phyloP scores from a whole-genome alignment of 805 yeast species.

The Middelhovenomyces tepae region DNA sequence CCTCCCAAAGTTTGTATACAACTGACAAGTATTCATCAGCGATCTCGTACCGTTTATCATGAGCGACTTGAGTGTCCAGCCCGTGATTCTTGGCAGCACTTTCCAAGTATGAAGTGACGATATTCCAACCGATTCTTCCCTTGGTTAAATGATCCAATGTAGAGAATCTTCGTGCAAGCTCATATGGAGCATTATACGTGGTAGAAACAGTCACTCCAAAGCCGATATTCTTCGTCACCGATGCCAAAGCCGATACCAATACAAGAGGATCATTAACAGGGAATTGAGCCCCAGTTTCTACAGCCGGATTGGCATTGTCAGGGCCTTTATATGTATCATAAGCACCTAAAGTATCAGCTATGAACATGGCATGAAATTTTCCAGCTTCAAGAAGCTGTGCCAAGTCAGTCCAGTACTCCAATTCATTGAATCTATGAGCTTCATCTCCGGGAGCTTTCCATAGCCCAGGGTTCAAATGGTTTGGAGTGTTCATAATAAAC shows the following conservation, averaged over 20 bases:
- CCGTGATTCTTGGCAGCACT: slow-evolving; percentile 36
- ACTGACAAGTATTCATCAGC: slow-evolving; percentile 36
- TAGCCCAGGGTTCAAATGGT: no score
- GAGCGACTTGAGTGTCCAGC: slow-evolving; percentile 31
- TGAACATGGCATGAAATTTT: slow-evolving; percentile 32
- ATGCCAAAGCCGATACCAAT: slow-evolving; percentile 35
- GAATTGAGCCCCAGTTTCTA: slow-evolving; percentile 27
- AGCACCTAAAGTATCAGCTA: slow-evolving; percentile 35
- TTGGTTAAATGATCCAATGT: slow-evolving; percentile 36
- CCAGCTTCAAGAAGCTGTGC: slow-evolving; percentile 34
- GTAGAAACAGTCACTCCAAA: slow-evolving; percentile 38
- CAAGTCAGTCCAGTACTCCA: slow-evolving; percentile 31
- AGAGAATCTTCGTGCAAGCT: slow-evolving; percentile 36
- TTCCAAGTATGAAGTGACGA: slow-evolving; percentile 37
- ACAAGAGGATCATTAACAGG: slow-evolving; percentile 35
- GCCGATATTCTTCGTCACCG: slow-evolving; percentile 33
- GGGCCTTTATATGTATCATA: slow-evolving; percentile 35
- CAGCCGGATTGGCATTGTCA: no score
- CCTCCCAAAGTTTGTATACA: slow-evolving; percentile 32
- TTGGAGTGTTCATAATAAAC: slow-evolving; percentile 28
- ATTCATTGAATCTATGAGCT: slow-evolving; percentile 21
- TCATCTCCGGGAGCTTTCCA: slow-evolving; percentile 33
- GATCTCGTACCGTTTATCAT: slow-evolving; percentile 33
- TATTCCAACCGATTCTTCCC: slow-evolving; percentile 42
- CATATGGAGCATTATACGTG: slow-evolving; percentile 36